Evolutionary conservation across 306 rosid species (phyloP), one percentile per base, ranked within the genome.

Genomic region (Oxytropis ochrocephala): DNA sequence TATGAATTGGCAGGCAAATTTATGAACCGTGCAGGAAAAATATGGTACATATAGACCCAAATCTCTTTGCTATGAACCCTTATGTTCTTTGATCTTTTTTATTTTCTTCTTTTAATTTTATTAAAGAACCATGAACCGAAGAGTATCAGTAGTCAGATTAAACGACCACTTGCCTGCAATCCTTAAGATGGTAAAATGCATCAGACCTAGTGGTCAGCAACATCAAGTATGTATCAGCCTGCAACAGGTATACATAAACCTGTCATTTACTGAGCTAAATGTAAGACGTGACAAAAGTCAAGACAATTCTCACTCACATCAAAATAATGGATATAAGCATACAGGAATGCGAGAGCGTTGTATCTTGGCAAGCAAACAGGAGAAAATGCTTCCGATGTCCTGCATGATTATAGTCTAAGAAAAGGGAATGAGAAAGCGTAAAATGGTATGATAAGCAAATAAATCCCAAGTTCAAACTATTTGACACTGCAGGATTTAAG

Each of bases 331-430:
- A 92, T 89, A 75, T 92, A 92, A 44, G 96, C 91, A 80, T 92
- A 85, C 85, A 92, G 65, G 85, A 92, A 92, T 52, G 98, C 98
- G 84, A 90, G 83, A 70, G 96, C 81, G 73, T 88, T 92, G 81
- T 88, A 92, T 90, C 98, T 85, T 82, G 98, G 98, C 80, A 92
- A 80, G 89, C 98, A 92, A 79, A 92, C 84, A 33, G 98, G 98
- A 77, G 96, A 89, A 78, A 89, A 92, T 70, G 93, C 85, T 81
- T 92, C 96, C 2, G 98, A 90, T 35, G 93, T 92, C 92, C 98
- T 90, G 98, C 96, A 88, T 19, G 58, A 42, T 65, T 67, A 59
- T 64, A 77, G 76, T 44, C 49, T 63, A 39, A 44, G 32, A 50
- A 13, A 18, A 66, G 38, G 71, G 64, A 52, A 42, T 35, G 46